Conservation (phyloP, 495 filamentous ascomycete genomes). For the Xylaria scruposa region DNA sequence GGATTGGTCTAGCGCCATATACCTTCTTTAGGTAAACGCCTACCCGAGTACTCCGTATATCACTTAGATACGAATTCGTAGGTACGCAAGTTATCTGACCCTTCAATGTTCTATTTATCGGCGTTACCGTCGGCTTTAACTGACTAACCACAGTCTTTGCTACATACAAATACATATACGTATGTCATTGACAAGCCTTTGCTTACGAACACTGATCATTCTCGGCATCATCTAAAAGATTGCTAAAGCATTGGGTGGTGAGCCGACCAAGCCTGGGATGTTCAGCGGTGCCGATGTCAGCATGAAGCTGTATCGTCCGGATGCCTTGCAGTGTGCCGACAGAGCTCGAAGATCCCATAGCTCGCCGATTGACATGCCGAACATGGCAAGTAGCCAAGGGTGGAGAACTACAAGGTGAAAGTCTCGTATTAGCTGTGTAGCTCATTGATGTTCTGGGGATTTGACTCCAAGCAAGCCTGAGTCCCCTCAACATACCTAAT, state of each 20-base stretch:
- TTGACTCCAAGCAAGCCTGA: too few relatives aligned
- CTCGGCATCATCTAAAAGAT: constrained; percentile 50
- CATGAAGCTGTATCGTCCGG: constrained; percentile 70
- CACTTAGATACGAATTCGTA: too few relatives aligned
- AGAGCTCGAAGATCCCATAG: constrained; percentile 66
- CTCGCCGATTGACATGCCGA: constrained; percentile 69
- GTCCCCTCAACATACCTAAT: constrained; percentile 42
- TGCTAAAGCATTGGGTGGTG: constrained; percentile 58
- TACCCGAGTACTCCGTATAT: not conserved
- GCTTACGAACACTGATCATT: not conserved
- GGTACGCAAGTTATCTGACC: too few relatives aligned
- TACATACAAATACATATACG: too few relatives aligned
- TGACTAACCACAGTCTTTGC: not conserved
- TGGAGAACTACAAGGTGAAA: constrained; percentile 57
- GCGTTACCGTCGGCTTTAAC: not conserved
- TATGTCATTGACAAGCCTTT: not conserved
- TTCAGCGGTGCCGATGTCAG: constrained; percentile 69
- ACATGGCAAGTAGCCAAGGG: constrained; percentile 67
- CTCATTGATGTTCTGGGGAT: not conserved
- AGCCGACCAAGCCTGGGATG: constrained; percentile 58
- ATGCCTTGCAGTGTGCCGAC: constrained; percentile 56
- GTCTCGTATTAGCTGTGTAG: constrained; percentile 8
- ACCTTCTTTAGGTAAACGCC: not conserved
- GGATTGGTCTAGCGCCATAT: not conserved
- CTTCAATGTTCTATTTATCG: not conserved